A percentile compares a stretch with the other conserved stretches of the same genome.
Conservation (phyloP, 371 early-diverging fungal genomes). For the Apophysomyces trapeziformis region DNA sequence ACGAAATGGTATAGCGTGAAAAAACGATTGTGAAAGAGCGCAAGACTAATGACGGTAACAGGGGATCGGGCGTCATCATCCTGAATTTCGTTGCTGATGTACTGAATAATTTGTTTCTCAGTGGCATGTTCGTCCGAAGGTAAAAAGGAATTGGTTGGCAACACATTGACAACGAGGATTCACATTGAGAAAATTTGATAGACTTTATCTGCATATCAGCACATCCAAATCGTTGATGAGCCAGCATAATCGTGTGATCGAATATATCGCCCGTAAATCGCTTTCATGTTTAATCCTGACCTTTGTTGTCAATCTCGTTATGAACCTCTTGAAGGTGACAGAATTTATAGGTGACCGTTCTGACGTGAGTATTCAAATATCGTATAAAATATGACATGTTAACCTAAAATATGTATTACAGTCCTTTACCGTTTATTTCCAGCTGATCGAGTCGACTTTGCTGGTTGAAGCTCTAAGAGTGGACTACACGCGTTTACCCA, state of each 20-base stretch:
- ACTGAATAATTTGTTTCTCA: conserved; percentile 45
- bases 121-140: conserved; percentile 57
- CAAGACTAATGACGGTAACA: conserved; percentile 9
- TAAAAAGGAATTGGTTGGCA: conserved; percentile 13
- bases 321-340: conserved; percentile 50
- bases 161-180: neutral
- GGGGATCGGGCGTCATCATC: conserved; percentile 51
- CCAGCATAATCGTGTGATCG: conserved; percentile 40
- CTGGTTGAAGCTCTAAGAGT: conserved; percentile 49
- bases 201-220: conserved; percentile 43
- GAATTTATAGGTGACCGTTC: conserved; percentile 43
- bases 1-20: conserved; percentile 30
- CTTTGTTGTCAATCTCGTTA: conserved; percentile 41
- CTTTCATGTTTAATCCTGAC: conserved; percentile 42
- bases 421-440: conserved; percentile 49
- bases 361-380: conserved; percentile 32
- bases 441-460: conserved; percentile 46
- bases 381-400: neutral
- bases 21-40: neutral
- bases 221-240: conserved; percentile 37
- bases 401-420: conserved; percentile 7
- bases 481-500: conserved; percentile 33
- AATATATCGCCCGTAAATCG: conserved; percentile 52
- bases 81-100: conserved; percentile 49
- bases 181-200: conserved; percentile 1